Conservation (phyloP, 2,329 filamentous ascomycete genomes). For the Drechslerella coelobrocha region DNA sequence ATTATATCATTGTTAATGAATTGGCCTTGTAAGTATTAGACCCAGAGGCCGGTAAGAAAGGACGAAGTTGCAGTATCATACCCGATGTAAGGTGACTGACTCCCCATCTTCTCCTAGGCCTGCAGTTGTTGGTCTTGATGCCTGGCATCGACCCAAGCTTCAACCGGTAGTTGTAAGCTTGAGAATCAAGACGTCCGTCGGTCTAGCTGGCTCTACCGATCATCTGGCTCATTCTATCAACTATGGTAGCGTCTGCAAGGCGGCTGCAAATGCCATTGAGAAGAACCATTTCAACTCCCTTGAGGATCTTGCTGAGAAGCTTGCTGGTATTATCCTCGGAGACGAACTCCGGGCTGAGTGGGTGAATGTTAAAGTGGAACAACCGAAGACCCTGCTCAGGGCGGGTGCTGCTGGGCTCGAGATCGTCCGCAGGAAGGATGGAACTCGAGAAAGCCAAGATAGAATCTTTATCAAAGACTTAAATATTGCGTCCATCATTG, state of each 20-base stretch:
- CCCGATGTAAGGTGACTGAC: conserved; percentile 6
- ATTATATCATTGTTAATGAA: conserved; percentile 46
- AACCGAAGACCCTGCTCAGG: conserved; percentile 53
- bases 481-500: conserved; percentile 59
- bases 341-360: conserved; percentile 52
- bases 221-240: conserved; percentile 55
- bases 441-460: conserved; percentile 50
- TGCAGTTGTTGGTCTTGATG: conserved; percentile 48
- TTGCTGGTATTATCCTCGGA: conserved; percentile 51
- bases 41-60: no score
- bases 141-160: conserved; percentile 52
- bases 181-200: conserved; percentile 54
- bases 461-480: conserved; percentile 53
- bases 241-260: conserved; percentile 54
- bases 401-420: conserved; percentile 54
- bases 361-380: conserved; percentile 54
- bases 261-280: conserved; percentile 52
- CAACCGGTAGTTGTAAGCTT: conserved; percentile 54
- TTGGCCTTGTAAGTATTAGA: conserved; percentile 39
- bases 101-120: conserved; percentile 31
- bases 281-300: conserved; percentile 50
- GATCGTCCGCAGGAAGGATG: conserved; percentile 52
- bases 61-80: neutral
- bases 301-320: conserved; percentile 53
- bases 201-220: conserved; percentile 55